Evolutionary conservation across 495 filamentous ascomycete genomes (phyloP), one percentile per base, ranked within the genome.

Genomic region (Penicillium samsonianum): DNA sequence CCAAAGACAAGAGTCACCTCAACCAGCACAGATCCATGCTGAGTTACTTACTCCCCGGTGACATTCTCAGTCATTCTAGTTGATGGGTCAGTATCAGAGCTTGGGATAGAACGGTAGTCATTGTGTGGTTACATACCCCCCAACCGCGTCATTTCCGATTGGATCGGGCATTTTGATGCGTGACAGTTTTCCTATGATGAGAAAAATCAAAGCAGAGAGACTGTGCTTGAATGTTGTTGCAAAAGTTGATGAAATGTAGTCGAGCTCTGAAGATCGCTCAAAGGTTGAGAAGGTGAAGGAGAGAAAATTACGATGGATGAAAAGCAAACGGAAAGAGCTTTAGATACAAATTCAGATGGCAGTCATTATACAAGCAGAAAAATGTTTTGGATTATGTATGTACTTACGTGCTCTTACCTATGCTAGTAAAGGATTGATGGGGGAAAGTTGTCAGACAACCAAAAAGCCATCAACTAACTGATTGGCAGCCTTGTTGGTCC

Each of bases 11-110:
- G 30, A 22, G 33, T 6, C 14, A 28, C 7, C 0, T 46, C 20
- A 11, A 8, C 20, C 1, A 50, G 30, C n/a, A 26, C 10, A 33
- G 16, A 38, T 25, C 10, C 14, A 11, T 25, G 48, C 28, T 38
- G 7, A 3, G 3, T n/a, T 40, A 63, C 57, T 55, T 57, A 65
- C 65, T 64, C 61, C 28, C 50, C 64, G 1, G 61, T 59, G 6
- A 61, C 22, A 35, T 67, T 64, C 9, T 61, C 35, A 20, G 19
- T 61, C 63, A 61, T 64, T 16, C 65, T 66, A 22, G 8, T 11
- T 17, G 35, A 20, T 3, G 31, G 20, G 51, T 28, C 45, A 62
- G 38, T 20, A 33, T 4, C 9, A 8, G 37, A 35, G 20, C n/a
- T 35, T 12, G 16, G 22, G 14, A 14, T 35, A 17, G 30, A 23